These are phyloP conservation scores for Salvia rosmarinus DNA, from an alignment of 257 asterid species.

Conservation along the genomic window DNA sequence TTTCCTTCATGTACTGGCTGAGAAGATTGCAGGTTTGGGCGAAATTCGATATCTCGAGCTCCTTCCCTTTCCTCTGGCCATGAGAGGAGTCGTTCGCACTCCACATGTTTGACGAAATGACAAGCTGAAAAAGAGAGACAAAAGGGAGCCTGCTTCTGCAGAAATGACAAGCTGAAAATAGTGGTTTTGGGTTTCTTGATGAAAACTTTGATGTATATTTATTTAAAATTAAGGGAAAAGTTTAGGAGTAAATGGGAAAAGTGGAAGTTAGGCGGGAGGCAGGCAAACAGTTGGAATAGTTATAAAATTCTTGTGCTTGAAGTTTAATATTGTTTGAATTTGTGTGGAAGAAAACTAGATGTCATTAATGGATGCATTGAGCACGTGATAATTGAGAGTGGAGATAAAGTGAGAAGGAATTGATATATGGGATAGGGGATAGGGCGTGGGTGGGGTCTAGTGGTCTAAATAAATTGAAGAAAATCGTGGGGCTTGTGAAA, in stretches of 20 bases:
- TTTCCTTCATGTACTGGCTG: slow-evolving; percentile 71
- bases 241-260: slow-evolving; percentile 11
- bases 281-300: slow-evolving; percentile 6
- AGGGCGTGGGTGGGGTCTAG: not conserved
- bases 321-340: not conserved
- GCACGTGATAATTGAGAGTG: slow-evolving; percentile 46
- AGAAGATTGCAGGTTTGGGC: slow-evolving; percentile 72
- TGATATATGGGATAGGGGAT: not conserved
- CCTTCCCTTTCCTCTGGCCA: slow-evolving; percentile 36
- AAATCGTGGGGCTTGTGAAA: not conserved
- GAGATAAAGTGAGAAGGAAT: not conserved
- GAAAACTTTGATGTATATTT: not conserved
- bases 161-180: not conserved
- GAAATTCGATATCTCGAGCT: slow-evolving; percentile 53
- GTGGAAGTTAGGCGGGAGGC: slow-evolving; percentile 27
- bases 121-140: not conserved
- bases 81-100: slow-evolving; percentile 26
- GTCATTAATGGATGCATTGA: slow-evolving; percentile 30
- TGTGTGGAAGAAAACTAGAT: not conserved
- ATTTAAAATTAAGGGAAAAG: no score
- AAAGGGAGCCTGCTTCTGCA: not conserved
- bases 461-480: not conserved
- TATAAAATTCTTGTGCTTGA: not conserved
- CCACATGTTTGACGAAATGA: slow-evolving; percentile 40
- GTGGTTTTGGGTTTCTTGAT: not conserved